Evolutionary conservation across 495 filamentous ascomycete species (phyloP).

Genomic region (Penicillium manginii): DNA sequence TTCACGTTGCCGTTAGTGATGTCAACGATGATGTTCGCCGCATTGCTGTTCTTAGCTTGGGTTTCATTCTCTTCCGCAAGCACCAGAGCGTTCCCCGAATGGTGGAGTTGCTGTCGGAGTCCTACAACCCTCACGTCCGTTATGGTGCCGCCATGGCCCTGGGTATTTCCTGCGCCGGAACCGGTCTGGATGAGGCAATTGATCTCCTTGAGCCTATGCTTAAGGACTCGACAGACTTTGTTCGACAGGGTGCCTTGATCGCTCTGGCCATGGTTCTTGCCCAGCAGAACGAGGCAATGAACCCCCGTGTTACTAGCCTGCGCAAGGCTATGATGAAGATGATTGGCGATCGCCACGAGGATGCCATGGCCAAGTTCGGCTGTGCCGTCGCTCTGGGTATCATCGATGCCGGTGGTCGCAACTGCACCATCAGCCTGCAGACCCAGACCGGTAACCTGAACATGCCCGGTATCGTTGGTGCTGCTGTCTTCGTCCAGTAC

Average conservation of each 20-base stretch:
- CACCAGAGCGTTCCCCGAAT: slow-evolving; percentile 96
- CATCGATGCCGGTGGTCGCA: slow-evolving; percentile 96
- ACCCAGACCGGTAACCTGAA: slow-evolving; percentile 98
- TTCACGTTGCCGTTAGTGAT: slow-evolving; percentile 97
- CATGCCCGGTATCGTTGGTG: slow-evolving; percentile 95
- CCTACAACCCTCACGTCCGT: slow-evolving; percentile 97
- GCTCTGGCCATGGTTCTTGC: slow-evolving; percentile 95
- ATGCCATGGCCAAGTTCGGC: slow-evolving; percentile 99
- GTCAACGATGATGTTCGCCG: slow-evolving; percentile 97
- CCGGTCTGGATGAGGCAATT: slow-evolving; percentile 94
- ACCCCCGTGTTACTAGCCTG: slow-evolving; percentile 81
- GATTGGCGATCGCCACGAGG: slow-evolving; percentile 92
- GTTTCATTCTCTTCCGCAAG: slow-evolving; percentile 98
- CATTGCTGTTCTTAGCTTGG: slow-evolving; percentile 96
- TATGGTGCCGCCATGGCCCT: slow-evolving; percentile 99
- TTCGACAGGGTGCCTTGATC: slow-evolving; percentile 96
- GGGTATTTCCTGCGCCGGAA: slow-evolving; percentile 97
- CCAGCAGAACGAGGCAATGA: slow-evolving; percentile 96
- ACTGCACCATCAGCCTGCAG: slow-evolving; percentile 96
- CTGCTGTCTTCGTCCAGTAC: slow-evolving; percentile 98
- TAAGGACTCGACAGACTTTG: slow-evolving; percentile 98
- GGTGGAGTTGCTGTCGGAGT: slow-evolving; percentile 98
- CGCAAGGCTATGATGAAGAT: slow-evolving; percentile 88
- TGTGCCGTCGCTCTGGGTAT: slow-evolving; percentile 93
- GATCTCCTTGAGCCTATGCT: slow-evolving; percentile 98